Base-by-base conservation (phyloP, 2,329 filamentous ascomycete species). In the Fusarium sp. region DNA sequence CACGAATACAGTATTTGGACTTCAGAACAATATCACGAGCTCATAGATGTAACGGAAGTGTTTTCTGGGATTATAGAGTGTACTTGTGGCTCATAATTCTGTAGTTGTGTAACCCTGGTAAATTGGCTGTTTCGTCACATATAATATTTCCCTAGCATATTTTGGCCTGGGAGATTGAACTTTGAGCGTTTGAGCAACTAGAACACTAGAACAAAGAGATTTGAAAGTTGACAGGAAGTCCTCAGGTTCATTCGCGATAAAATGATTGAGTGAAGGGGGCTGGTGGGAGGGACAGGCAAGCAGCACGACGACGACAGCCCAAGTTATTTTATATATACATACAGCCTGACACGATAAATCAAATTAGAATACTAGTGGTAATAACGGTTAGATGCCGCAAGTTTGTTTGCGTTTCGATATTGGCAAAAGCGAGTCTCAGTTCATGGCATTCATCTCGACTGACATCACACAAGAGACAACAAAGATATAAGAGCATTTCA, bases 401-500 rank as follows among this genome's bases (percentile, higher is more conserved):
- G n/a, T 12, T 16, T 5, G n/a, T 15, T 6, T 24, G 7, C 10
- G 5, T 5, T 27, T 24, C 18, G 5, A 18, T 1, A 4, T 3
- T 8, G n/a, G 30, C 18, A 8, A 8, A 22, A 13, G 16, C 10
- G 16, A 24, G 16, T n/a, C 4, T 7, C 15, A 10, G 27, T 4
- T 12, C 10, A 24, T n/a, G 18, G 20, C 16, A 18, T 44, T 44
- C 22, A 54, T n/a, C 58, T 32, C 44, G 16, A 46, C 10, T 45
- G 25, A 55, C 22, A 62, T 56, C 52, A 60, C 32, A 52, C 8
- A 40, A 32, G 20, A 30, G 24, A 32, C 27, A 24, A 29, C 18
- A 45, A 27, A 45, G 25, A 59, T 43, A 30, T 58, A 67, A 75
- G 69, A 72, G 61, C 71, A 75, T 75, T 75, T 71, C 72, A 75